Conservation (phyloP, 1,139 yeast species). For the Sugiyamaella japonica region DNA sequence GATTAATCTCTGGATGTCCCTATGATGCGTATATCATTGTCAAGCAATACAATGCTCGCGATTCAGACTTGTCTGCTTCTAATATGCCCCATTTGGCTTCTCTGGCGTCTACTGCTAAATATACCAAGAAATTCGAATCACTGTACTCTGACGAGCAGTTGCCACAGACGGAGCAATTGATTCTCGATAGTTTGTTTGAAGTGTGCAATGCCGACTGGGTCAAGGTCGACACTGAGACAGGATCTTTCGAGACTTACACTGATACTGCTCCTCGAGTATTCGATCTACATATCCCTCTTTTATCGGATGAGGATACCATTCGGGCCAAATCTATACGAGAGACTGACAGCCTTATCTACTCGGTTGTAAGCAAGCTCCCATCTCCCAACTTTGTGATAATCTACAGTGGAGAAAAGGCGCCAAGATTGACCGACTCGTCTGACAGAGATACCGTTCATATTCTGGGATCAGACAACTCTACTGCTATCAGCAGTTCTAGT, state of each 20-base stretch:
- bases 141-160: neutral
- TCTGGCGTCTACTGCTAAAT: conserved; percentile 6
- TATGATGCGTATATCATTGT: conserved; percentile 44
- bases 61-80: conserved; percentile 33
- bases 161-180: neutral
- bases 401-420: conserved; percentile 31
- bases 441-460: conserved; percentile 7
- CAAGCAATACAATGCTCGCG: conserved; percentile 40
- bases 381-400: conserved; percentile 39
- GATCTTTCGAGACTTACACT: conserved; percentile 32
- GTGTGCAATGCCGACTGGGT: conserved; percentile 37
- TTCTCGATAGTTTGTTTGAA: neutral
- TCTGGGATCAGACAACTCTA: conserved; percentile 14
- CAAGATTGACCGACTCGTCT: neutral
- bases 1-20: conserved; percentile 35
- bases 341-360: conserved; percentile 35
- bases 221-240: conserved; percentile 30
- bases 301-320: conserved; percentile 25
- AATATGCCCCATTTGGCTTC: conserved; percentile 20
- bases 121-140: conserved; percentile 10
- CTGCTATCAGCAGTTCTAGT: neutral
- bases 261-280: conserved; percentile 39
- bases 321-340: conserved; percentile 28
- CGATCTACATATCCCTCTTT: conserved; percentile 33
- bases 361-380: conserved; percentile 37